These are phyloP conservation scores for Terana coerulea DNA, from an alignment of 768 basidiomycete species.

Conservation along the genomic window DNA sequence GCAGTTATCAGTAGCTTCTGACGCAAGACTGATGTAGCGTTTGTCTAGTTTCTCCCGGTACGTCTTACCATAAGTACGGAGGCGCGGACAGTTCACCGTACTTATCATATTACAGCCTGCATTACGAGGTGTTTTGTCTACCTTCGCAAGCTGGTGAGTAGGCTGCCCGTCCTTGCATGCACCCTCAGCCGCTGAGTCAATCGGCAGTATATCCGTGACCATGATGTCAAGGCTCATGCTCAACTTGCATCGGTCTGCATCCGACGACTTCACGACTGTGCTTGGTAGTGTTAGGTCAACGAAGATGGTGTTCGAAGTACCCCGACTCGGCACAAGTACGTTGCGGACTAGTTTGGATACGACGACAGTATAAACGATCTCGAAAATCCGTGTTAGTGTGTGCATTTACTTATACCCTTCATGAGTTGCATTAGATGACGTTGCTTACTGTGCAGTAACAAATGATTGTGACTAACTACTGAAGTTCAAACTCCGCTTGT, in stretches of 20 bases:
- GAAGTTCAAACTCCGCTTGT: too few relatives aligned
- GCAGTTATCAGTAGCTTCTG: not conserved
- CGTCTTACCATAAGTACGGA: conserved; percentile 26
- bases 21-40: not conserved
- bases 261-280: not conserved
- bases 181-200: not conserved
- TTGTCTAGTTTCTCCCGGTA: conserved; percentile 20
- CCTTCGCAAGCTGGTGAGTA: conserved; percentile 45
- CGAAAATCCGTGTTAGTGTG: too few relatives aligned
- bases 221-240: conserved; percentile 14
- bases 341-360: too few relatives aligned
- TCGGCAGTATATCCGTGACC: conserved; percentile 12
- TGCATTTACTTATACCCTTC: too few relatives aligned
- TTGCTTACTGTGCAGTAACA: too few relatives aligned
- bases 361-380: too few relatives aligned
- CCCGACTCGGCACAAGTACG: too few relatives aligned
- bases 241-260: conserved; percentile 7
- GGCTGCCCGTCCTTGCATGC: not conserved
- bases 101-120: too few relatives aligned
- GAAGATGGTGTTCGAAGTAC: too few relatives aligned
- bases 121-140: conserved; percentile 44
- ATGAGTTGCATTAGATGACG: too few relatives aligned
- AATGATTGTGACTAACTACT: too few relatives aligned
- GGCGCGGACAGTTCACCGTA: not conserved
- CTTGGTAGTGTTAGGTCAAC: too few relatives aligned